Base-by-base conservation (phyloP, 2,329 filamentous ascomycete genomes). In the Nemania serpens region DNA sequence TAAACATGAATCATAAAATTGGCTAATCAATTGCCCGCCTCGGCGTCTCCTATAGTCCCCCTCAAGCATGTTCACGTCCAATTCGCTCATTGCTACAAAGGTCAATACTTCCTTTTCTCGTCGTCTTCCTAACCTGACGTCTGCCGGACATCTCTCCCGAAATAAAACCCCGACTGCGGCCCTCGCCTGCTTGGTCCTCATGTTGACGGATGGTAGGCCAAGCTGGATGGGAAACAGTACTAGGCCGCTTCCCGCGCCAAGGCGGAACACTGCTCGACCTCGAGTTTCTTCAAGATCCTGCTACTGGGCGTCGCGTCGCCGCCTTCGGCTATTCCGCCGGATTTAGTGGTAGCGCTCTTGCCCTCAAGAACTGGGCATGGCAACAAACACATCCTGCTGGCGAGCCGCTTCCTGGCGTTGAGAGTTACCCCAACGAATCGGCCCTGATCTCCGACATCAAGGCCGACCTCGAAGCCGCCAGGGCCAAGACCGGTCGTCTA, bases 221-320 rank as follows among this genome's bases (percentile, higher is more conserved):
- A 77, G 85, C 79, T 29, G 89, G 89, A 29, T 97, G 91, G 91
- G 86, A 91, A 59, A 83, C 85, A 43, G 90, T 92, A 5, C 85
- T 97, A n/a, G 82, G 87, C 59, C 84, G 93, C 58, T 97, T 93
- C 75, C 84, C 90, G 29, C 84, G 86, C 22, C 92, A 91, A 59
- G 86, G 87, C 56, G 91, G 91, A 68, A 88, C 85, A 0, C 85
- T 97, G 13, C 85, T 93, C 61, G 93, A 97, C 71, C 84, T 97
- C 39, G 93, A 97, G 74, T 97, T 97, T 75, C 81, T 97, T 39
- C 84, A 86, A 41, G 89, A 96, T 68, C 66, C 67, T 3, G 84
- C 88, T 65, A 82, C 79, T 33, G 90, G 90, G 39, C 82, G 90
- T 48, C 80, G 91, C 63, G 88, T 93, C 1, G 88, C 88, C 9